Evolutionary conservation across 306 rosid genomes (phyloP).

Genomic region (Gleditsia sinensis): DNA sequence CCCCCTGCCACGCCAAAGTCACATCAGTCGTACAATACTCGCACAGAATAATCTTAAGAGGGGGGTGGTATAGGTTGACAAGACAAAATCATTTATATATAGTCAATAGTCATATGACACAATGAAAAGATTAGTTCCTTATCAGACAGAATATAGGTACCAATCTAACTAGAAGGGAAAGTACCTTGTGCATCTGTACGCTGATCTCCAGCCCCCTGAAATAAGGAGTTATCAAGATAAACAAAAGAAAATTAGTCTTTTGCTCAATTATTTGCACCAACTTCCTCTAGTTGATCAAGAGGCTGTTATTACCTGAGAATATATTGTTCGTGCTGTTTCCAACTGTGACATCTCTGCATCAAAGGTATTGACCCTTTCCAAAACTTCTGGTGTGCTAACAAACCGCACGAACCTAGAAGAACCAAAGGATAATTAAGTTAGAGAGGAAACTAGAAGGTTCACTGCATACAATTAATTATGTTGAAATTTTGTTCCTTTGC

Average conservation of each 20-base stretch:
- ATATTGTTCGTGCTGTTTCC: slow-evolving; percentile 81
- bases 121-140: background rate
- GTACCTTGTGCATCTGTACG: slow-evolving; percentile 67
- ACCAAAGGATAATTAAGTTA: slow-evolving; percentile 22
- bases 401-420: slow-evolving; percentile 83
- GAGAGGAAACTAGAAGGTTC: slow-evolving; percentile 23
- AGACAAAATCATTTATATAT: background rate
- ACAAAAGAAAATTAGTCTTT: slow-evolving; percentile 25
- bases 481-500: background rate
- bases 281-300: slow-evolving; percentile 18
- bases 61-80: background rate
- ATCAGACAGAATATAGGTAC: background rate
- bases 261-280: slow-evolving; percentile 24
- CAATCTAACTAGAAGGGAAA: slow-evolving; percentile 7
- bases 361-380: slow-evolving; percentile 77
- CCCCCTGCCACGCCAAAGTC: background rate
- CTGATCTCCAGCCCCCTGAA: slow-evolving; percentile 80
- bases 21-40: background rate
- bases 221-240: slow-evolving; percentile 38
- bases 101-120: too few species aligned
- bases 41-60: background rate
- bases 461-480: background rate
- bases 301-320: slow-evolving; percentile 68
- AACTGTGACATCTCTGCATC: slow-evolving; percentile 95
- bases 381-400: slow-evolving; percentile 85